A percentile compares a stretch with the other conserved stretches of the same genome.
Conservation (phyloP, 164 flowering plant species). For the Dillenia suffruticosa region DNA sequence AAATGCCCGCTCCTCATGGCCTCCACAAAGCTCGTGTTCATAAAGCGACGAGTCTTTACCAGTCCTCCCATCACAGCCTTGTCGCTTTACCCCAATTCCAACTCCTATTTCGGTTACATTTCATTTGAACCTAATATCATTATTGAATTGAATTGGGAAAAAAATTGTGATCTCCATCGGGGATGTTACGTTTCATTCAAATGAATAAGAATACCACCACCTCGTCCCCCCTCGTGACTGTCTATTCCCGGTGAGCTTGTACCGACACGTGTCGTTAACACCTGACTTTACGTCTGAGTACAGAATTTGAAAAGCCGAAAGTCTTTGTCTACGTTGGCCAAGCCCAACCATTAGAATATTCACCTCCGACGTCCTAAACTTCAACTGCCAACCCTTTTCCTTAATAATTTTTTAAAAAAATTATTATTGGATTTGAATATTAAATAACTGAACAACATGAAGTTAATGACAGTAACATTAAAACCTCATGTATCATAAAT, state of each 20-base stretch:
- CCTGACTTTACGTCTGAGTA: conserved; percentile 11
- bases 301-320: conserved; percentile 11
- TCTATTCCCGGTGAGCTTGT: conserved; percentile 5
- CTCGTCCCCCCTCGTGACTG: conserved; percentile 12
- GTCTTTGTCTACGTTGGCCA: conserved; percentile 11
- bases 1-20: background rate
- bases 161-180: background rate
- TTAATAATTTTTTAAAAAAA: no score
- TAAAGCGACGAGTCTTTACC: background rate
- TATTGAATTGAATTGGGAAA: no score
- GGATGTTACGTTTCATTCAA: no score
- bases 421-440: no score
- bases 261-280: conserved; percentile 14
- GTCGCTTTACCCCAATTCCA: background rate
- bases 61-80: background rate
- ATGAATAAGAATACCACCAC: conserved; percentile 18
- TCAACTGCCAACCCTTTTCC: no score
- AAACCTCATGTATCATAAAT: no score
- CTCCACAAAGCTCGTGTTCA: conserved; percentile 9
- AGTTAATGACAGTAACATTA: no score
- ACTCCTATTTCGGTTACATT: no score
- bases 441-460: no score
- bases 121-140: no score
- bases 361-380: no score
- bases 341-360: conserved; percentile 14